Conservation (phyloP, 768 basidiomycete species). For the Agrocybe chaxingu region DNA sequence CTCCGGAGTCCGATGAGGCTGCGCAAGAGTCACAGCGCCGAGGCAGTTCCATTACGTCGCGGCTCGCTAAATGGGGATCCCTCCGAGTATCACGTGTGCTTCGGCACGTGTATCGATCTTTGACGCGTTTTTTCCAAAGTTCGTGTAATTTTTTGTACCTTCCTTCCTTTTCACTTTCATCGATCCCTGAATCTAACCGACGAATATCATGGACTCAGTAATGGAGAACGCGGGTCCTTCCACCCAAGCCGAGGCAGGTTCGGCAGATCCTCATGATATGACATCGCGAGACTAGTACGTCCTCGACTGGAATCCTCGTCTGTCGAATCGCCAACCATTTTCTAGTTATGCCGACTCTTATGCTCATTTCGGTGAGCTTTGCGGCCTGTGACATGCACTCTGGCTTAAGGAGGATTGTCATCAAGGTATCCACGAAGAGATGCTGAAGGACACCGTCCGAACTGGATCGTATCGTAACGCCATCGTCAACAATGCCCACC, state of each 20-base stretch:
- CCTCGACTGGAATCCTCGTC: slow-evolving; percentile 25
- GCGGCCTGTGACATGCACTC: not conserved
- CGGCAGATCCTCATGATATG: slow-evolving; percentile 47
- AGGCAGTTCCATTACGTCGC: slow-evolving; percentile 6
- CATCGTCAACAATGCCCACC: slow-evolving; percentile 90
- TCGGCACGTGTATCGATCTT: slow-evolving; percentile 12
- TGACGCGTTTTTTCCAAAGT: slow-evolving; percentile 9
- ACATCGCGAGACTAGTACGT: slow-evolving; percentile 87
- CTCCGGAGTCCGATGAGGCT: no score
- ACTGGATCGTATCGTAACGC: slow-evolving; percentile 94
- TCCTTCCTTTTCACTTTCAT: slow-evolving; percentile 7
- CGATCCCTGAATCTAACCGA: slow-evolving; percentile 9
- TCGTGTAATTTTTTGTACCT: slow-evolving; percentile 6
- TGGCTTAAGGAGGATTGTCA: not conserved
- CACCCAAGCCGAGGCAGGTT: slow-evolving; percentile 17
- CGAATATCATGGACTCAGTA: slow-evolving; percentile 13
- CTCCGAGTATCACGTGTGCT: slow-evolving; percentile 6
- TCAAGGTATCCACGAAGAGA: slow-evolving; percentile 96
- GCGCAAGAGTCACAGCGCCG: not conserved
- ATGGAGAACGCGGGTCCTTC: slow-evolving; percentile 27
- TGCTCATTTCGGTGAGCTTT: slow-evolving; percentile 79
- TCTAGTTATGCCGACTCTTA: slow-evolving; percentile 92
- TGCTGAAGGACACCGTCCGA: slow-evolving; percentile 96
- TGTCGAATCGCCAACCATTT: slow-evolving; percentile 24
- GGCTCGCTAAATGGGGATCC: not conserved